Evolutionary conservation across 1,284 basidiomycete species (phyloP).

Genomic region (Rhodotorula sp.): DNA sequence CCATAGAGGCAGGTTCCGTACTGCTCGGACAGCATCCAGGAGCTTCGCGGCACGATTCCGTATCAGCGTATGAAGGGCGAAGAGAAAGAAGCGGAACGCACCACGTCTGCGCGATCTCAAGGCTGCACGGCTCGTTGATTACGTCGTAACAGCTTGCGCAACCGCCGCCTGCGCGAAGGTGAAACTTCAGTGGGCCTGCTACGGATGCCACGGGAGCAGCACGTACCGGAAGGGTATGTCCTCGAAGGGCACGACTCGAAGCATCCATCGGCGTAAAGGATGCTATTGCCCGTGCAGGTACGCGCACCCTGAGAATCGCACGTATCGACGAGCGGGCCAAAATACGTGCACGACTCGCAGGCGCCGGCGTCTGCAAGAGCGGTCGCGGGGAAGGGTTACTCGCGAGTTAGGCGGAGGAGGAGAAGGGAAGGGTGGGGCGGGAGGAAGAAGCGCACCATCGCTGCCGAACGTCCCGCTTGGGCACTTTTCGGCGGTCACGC

Average conservation of each 20-base stretch:
- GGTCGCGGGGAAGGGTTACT: not conserved
- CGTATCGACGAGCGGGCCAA: not conserved
- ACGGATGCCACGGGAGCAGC: not conserved
- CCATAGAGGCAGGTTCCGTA: too few species aligned
- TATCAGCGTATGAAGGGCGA: too few species aligned
- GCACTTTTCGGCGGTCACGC: not conserved
- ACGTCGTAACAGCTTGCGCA: not conserved
- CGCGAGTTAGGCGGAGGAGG: too few species aligned
- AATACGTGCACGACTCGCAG: not conserved
- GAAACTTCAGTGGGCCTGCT: too few species aligned
- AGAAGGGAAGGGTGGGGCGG: too few species aligned
- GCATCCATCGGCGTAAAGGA: not conserved
- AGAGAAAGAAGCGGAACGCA: too few species aligned
- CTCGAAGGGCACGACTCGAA: not conserved
- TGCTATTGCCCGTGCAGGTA: not conserved
- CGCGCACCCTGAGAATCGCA: not conserved
- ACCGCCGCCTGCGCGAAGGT: too few species aligned
- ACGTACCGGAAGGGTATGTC: not conserved
- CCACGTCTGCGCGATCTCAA: too few species aligned
- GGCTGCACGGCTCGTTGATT: too few species aligned
- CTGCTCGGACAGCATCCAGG: too few species aligned
- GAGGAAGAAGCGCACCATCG: not conserved
- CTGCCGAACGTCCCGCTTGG: not conserved
- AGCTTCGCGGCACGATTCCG: too few species aligned
- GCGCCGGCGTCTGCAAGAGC: not conserved